These are phyloP conservation scores for Rhipidocladum racemiflorum DNA, from an alignment of 176 grass and related monocot genomes.

Conservation along the genomic window DNA sequence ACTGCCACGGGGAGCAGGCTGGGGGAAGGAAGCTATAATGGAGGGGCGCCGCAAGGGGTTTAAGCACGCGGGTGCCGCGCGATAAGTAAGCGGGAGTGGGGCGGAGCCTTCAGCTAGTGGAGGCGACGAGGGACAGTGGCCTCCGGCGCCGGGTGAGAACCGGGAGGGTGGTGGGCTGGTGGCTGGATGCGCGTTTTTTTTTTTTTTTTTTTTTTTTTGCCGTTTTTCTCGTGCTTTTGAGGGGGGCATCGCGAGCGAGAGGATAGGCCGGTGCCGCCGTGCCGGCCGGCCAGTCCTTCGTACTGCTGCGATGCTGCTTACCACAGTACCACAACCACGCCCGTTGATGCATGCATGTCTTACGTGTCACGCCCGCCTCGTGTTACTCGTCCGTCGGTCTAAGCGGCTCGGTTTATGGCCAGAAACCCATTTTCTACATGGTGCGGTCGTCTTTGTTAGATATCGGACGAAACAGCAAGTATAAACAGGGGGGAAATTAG, in stretches of 20 bases:
- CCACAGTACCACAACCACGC: neutral
- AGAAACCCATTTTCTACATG: neutral
- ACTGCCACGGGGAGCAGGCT: neutral
- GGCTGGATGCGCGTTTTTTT: neutral
- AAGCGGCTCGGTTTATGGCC: neutral
- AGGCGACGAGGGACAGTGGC: neutral
- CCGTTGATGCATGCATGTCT: neutral
- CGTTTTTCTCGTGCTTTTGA: neutral
- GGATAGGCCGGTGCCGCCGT: conserved; percentile 9
- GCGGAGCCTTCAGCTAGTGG: conserved; percentile 18
- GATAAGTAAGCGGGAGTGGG: conserved; percentile 37
- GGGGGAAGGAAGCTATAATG: neutral
- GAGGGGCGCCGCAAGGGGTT: conserved; percentile 24
- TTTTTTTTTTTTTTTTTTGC: neutral
- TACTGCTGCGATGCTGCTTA: neutral
- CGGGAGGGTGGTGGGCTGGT: no score
- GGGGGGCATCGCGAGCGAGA: neutral
- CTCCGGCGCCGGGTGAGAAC: neutral
- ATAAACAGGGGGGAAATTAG: neutral
- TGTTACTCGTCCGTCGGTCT: neutral
- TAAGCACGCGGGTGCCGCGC: neutral
- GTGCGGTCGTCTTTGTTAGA: neutral
- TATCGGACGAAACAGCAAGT: neutral
- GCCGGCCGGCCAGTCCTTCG: neutral
- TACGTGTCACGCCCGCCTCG: neutral